These are phyloP conservation scores for Paramecium bursaria DNA, from an alignment of 73 alveolate species.

Conservation along the genomic window DNA sequence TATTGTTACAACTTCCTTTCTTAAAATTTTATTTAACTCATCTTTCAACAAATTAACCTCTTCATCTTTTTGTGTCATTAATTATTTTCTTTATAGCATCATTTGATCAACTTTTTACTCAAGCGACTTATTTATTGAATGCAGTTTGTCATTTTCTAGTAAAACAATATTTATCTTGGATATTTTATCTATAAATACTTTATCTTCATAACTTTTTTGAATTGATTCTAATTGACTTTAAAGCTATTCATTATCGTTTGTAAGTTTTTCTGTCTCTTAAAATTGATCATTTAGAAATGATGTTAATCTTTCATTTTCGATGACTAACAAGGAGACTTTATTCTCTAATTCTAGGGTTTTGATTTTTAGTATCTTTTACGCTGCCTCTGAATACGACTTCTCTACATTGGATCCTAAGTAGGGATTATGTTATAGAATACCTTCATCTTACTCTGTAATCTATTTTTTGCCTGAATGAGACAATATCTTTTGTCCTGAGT, in stretches of 20 bases:
- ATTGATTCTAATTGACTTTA: not conserved
- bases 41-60: not conserved
- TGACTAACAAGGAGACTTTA: slow-evolving; percentile 33
- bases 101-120: not conserved
- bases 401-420: slow-evolving; percentile 11
- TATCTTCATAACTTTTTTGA: slow-evolving; percentile 44
- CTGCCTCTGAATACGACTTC: slow-evolving; percentile 56
- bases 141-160: slow-evolving; percentile 38
- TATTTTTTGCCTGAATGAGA: slow-evolving; percentile 40
- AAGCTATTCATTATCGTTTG: not conserved
- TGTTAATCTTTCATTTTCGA: slow-evolving; percentile 52
- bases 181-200: not conserved
- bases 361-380: slow-evolving; percentile 44
- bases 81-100: not conserved
- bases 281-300: slow-evolving; percentile 51
- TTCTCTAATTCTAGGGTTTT: slow-evolving; percentile 51
- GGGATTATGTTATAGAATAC: not conserved
- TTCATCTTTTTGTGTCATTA: not conserved
- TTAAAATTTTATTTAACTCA: not conserved
- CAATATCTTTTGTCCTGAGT: slow-evolving; percentile 1
- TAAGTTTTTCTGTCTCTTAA: slow-evolving; percentile 54
- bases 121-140: not conserved
- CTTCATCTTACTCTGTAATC: slow-evolving; percentile 44
- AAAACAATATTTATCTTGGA: slow-evolving; percentile 14
- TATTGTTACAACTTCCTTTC: not conserved